Evolutionary conservation across 2,329 filamentous ascomycete genomes (phyloP), one percentile per base, ranked within the genome.

Genomic region (Dactylonectria macrodidyma): DNA sequence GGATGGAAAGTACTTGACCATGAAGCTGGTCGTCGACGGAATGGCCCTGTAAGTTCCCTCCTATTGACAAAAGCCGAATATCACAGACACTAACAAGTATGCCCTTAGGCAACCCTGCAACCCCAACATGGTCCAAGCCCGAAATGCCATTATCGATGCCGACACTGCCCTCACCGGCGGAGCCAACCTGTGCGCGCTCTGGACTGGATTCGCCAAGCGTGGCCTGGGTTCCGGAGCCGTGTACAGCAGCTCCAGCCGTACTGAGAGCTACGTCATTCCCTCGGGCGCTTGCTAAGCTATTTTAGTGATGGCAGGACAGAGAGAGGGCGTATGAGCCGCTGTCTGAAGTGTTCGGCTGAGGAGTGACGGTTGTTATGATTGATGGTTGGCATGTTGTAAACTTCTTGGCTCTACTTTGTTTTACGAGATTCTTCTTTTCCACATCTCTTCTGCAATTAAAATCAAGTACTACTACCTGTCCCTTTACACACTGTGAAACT

Each of bases 191-290:
- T 89, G 87, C 60, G 81, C 82, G 70, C 78, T 89, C 66, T 89
- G 88, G 87, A 85, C 71, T 14, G 87, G 74, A 0, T 89, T 89
- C 71, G 87, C 87, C 1, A 89, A 89, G 83, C 80, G 87, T 54
- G 87, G 87, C n/a, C 76, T 89, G 3, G 87, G 87, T 41, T 62
- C 70, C 0, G 75, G 76, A 12, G 83, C 83, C 5, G 72, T 52
- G 46, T 82, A 80, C 55, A 73, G 71, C 66, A 59, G 67, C 22
- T 52, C 44, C n/a, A 71, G 66, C 64, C 75, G 77, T 6, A 79
- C 73, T 6, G 77, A 81, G 71, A 81, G 79, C 66, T 82, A 77
- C 46, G 47, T 66, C 3, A 44, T 78, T 5, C 77, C 77, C 1
- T 47, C 69, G 34, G 73, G 67, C 9, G 72, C 65, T 5, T 79